These are phyloP conservation scores for Thelonectria blattea DNA, from an alignment of 2,329 filamentous ascomycete genomes.

Conservation along the genomic window DNA sequence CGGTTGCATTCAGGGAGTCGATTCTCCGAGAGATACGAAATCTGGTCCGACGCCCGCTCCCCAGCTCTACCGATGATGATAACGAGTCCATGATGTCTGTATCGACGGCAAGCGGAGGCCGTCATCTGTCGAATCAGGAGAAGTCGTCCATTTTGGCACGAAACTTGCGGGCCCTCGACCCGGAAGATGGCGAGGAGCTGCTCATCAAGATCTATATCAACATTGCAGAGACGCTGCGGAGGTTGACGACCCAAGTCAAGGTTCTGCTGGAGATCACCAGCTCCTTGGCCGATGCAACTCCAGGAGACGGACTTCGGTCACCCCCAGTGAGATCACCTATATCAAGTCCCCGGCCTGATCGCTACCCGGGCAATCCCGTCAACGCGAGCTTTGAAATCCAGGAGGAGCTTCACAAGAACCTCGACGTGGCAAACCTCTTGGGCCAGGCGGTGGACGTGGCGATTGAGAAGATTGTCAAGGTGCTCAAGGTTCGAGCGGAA, in stretches of 20 bases:
- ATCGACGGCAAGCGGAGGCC: slow-evolving; percentile 75
- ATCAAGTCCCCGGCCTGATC: slow-evolving; percentile 55
- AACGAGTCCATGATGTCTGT: slow-evolving; percentile 86
- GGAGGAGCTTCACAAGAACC: slow-evolving; percentile 76
- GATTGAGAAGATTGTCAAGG: slow-evolving; percentile 76
- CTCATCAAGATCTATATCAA: slow-evolving; percentile 84
- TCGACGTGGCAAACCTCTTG: slow-evolving; percentile 79
- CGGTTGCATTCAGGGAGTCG: slow-evolving; percentile 82
- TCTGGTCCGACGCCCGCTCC: slow-evolving; percentile 82
- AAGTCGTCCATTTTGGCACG: slow-evolving; percentile 88
- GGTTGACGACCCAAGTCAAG: slow-evolving; percentile 90
- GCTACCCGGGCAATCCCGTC: slow-evolving; percentile 32
- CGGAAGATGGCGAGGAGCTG: slow-evolving; percentile 83
- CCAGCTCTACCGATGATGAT: slow-evolving; percentile 93
- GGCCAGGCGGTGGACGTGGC: slow-evolving; percentile 82
- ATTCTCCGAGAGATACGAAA: slow-evolving; percentile 85
- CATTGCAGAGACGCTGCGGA: slow-evolving; percentile 83
- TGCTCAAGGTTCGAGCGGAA: slow-evolving; percentile 78
- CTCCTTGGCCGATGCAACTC: slow-evolving; percentile 59
- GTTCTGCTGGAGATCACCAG: slow-evolving; percentile 94
- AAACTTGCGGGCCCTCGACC: slow-evolving; percentile 83
- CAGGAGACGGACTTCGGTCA: slow-evolving; percentile 51
- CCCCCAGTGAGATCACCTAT: slow-evolving; percentile 59
- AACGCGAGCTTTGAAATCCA: slow-evolving; percentile 58
- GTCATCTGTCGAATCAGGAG: slow-evolving; percentile 78